Percentiles rank a stretch among this genome's conserved stretches.
Conservation (phyloP, 139 green algal species). For the Chlamydomonas incerta region DNA sequence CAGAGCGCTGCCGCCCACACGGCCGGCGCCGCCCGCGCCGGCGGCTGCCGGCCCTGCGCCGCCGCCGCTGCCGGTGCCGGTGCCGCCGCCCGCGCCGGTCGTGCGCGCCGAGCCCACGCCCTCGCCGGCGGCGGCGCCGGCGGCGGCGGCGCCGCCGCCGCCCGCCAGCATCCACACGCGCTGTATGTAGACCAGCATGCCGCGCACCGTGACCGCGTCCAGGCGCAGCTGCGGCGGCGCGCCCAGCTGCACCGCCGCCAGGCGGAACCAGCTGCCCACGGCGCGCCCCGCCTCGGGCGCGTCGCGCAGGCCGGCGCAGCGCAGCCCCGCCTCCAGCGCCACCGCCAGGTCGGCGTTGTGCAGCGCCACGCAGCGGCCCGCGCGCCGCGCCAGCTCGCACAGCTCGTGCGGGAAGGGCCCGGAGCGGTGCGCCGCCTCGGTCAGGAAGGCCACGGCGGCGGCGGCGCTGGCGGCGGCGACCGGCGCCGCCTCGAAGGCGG, state of each 20-base stretch:
- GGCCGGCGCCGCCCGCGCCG: neutral
- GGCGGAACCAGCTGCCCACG: constrained; percentile 21
- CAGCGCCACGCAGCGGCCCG: constrained; percentile 33
- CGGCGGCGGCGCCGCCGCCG: neutral
- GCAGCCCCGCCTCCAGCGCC: constrained; percentile 50
- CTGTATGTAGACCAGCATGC: constrained; percentile 28
- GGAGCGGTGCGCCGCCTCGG: constrained; percentile 1
- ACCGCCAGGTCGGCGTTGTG: constrained; percentile 17
- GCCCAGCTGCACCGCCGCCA: constrained; percentile 45
- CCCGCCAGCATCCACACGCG: neutral
- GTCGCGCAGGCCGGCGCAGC: constrained; percentile 49
- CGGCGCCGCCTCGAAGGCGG: neutral
- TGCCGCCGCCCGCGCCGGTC: neutral
- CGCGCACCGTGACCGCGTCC: constrained; percentile 6
- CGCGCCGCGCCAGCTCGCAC: constrained; percentile 31
- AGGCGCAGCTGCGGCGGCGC: constrained; percentile 31
- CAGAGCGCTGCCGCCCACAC: constrained; percentile 36
- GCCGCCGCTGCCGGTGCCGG: neutral
- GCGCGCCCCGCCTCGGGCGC: constrained; percentile 36
- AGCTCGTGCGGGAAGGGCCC: constrained; percentile 29
- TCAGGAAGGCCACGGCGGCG: constrained; percentile 22
- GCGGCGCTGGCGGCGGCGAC: neutral
- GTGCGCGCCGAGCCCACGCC: neutral
- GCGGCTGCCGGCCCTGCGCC: neutral
- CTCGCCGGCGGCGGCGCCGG: neutral